phyloP scores from a whole-genome alignment of 345 rosid species.

The Eutrema yunnanense region DNA sequence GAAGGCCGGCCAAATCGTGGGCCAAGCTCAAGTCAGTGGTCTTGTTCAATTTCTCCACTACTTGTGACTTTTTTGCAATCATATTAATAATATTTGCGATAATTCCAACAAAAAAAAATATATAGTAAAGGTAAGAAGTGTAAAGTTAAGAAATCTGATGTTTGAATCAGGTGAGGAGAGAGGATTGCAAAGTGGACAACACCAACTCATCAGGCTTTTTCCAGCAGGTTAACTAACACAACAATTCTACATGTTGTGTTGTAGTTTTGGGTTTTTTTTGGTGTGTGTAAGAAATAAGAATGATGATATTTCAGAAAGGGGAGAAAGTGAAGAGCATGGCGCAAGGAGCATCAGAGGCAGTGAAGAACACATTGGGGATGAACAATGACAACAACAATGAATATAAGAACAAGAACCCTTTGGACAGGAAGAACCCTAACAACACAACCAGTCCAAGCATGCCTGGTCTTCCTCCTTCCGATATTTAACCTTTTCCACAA shows the following conservation, averaged over 20 bases:
- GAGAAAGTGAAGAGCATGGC: conserved; percentile 48
- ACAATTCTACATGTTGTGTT: not conserved
- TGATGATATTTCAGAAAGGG: conserved; percentile 31
- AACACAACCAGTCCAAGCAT: conserved; percentile 30
- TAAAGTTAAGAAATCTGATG: not conserved
- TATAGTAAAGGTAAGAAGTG: not conserved
- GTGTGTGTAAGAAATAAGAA: not conserved
- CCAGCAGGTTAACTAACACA: conserved; percentile 25
- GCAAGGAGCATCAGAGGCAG: conserved; percentile 42
- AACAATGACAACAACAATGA: conserved; percentile 14
- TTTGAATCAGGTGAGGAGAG: conserved; percentile 17
- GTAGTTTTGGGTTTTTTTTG: not conserved
- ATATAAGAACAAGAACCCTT: conserved; percentile 28
- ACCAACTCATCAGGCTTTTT: conserved; percentile 20
- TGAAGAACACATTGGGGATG: conserved; percentile 42
- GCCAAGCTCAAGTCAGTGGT: conserved; percentile 26
- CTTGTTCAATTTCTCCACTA: conserved; percentile 17
- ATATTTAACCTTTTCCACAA: conserved; percentile 8
- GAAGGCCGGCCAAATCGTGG: conserved; percentile 31
- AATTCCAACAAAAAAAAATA: too few species aligned
- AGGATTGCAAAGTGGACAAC: conserved; percentile 6
- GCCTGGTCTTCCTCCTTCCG: conserved; percentile 31
- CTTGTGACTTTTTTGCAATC: not conserved
- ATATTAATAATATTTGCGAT: too few species aligned
- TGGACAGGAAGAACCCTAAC: conserved; percentile 26